Base-by-base conservation (phyloP, 2,329 filamentous ascomycete genomes). In the Colletotrichum destructivum region DNA sequence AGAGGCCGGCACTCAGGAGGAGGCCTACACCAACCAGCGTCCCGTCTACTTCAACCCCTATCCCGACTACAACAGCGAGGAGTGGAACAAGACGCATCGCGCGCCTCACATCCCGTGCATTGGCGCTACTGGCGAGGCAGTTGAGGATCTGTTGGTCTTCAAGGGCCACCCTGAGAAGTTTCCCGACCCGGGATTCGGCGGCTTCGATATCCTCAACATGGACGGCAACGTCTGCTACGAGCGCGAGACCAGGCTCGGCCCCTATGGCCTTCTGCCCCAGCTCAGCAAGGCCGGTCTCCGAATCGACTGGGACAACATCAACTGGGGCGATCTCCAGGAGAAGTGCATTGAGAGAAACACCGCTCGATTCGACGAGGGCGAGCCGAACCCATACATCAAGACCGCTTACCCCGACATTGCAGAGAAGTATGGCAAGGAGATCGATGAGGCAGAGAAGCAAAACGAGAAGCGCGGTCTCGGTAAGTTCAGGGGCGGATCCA, bases 241-340 rank as follows among this genome's bases (percentile, higher is more conserved):
- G 78, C 84, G 92, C 47, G 88, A 93, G 76, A 90, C 91, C 7
- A 89, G 93, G 64, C 89, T 94, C 49, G 91, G 92, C 15, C 87
- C 87, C 23, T 94, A 93, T 75, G 90, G 91, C 3, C 83, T 89
- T 74, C 82, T 81, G 2, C 83, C 87, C 35, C 82, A 84, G 68
- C 81, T 81, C 69, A 86, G 88, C 63, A 85, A 87, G 64, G 81
- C 85, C 4, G 80, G 79, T 73, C 81, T 80, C 71, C 79, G 71
- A 42, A 80, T 89, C 9, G 83, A 90, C 26, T 95, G 92, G 91
- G 84, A 88, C 38, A 83, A 85, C 35, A 88, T 94, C 42, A 87
- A 89, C 73, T 96, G 94, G 94, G 91, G 91, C 16, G 81, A 87
- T 42, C 83, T 96, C 21, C 93, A 96, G 78, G 84, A 89, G 62